Base-by-base conservation (phyloP, 2,329 filamentous ascomycete species). In the Botryosphaeria dothidea region DNA sequence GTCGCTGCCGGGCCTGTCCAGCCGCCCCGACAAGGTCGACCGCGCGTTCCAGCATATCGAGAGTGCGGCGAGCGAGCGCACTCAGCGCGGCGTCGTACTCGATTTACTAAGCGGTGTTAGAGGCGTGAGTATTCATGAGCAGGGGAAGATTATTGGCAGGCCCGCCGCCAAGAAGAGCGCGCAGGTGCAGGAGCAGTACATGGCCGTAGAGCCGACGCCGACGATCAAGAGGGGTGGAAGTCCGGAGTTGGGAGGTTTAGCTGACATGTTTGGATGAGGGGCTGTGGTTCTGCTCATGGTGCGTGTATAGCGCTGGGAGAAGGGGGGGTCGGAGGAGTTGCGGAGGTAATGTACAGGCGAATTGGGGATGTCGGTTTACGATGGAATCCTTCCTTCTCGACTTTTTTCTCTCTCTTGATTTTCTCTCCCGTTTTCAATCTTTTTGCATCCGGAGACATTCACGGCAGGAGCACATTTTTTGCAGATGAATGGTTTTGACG, bases 101-200 rank as follows among this genome's bases (percentile, higher is more conserved):
- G 92, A 97, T 67, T 80, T 99, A 17, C 82, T 99, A 23, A 91
- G 93, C 70, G 90, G 93, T 48, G 84, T 99, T 6, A 89, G 96
- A 69, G 95, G 95, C 0, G 89, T 98, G 5, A 94, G 93, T 71
- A 92, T 99, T 64, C 92, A 93, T 7, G 95, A 99, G 78, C 91
- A 95, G 82, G 95, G 95, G 27, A 95, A 92, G 77, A 88, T 99
- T n/a, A n/a, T n/a, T 25, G 77, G 78, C 19, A 74, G 74, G 65
- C 56, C 67, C 31, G 69, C 68, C 58, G 69, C 73, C 25, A 74
- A 73, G 66, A 74, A 73, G 68, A 75, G 74, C 67, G 70, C 66
- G 0, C 71, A 68, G 2, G 71, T 79, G 56, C 70, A 78, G 69
- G 75, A 78, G 65, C 73, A 77, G 69, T 82, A 81, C 51, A 78